Percentiles rank a stretch among this genome's conserved stretches.
phyloP scores from a whole-genome alignment of 2,329 filamentous ascomycete genomes.

The Knufia petricola region DNA sequence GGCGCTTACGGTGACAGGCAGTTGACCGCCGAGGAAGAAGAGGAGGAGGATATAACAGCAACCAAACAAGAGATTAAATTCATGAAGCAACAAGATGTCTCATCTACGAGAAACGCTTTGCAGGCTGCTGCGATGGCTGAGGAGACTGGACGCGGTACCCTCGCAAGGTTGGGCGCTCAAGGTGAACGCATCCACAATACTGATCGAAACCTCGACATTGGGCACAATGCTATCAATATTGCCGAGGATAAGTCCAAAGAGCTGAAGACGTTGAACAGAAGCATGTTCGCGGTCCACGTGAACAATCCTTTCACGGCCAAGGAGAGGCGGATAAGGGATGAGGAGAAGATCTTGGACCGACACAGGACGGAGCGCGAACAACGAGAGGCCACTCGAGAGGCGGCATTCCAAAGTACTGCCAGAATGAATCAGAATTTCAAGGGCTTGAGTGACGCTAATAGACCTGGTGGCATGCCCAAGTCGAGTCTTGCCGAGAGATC shows the following conservation, averaged over 20 bases:
- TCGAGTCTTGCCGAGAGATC: constrained; percentile 50
- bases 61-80: constrained; percentile 66
- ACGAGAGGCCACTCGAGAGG: constrained; percentile 46
- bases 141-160: constrained; percentile 60
- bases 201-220: constrained; percentile 72
- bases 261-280: constrained; percentile 73
- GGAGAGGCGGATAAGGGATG: constrained; percentile 53
- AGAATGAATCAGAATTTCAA: constrained; percentile 56
- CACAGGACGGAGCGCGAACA: constrained; percentile 48
- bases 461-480: constrained; percentile 33
- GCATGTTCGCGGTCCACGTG: constrained; percentile 82
- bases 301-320: constrained; percentile 67
- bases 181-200: constrained; percentile 73
- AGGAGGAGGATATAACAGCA: constrained; percentile 61
- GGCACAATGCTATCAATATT: constrained; percentile 63
- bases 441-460: constrained; percentile 49
- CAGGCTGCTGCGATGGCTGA: constrained; percentile 59
- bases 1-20: constrained; percentile 59
- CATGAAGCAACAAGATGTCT: constrained; percentile 67
- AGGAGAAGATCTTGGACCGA: constrained; percentile 60
- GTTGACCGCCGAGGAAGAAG: constrained; percentile 71
- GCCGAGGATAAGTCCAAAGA: constrained; percentile 74
- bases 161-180: constrained; percentile 65
- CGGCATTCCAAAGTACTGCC: constrained; percentile 45
- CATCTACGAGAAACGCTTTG: constrained; percentile 61